Evolutionary conservation across 345 rosid genomes (phyloP).

Genomic region (Xanthoceras sorbifolium): DNA sequence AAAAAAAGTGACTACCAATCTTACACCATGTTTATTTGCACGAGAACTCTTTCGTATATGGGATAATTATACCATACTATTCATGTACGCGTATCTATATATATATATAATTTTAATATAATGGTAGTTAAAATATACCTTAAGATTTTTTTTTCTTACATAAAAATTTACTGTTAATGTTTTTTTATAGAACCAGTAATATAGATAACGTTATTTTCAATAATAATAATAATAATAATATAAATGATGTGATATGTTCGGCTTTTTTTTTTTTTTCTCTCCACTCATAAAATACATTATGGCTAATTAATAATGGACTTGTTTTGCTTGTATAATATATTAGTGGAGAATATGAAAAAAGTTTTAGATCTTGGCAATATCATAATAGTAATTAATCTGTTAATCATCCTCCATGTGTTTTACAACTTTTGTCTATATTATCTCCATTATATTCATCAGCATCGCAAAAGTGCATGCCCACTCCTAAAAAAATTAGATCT

Average conservation of each 20-base stretch:
- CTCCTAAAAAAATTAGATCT: background rate
- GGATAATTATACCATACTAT: too few relatives aligned
- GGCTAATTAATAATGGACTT: slow-evolving; percentile 8
- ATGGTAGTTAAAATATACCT: too few relatives aligned
- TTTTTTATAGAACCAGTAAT: background rate
- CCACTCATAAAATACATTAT: slow-evolving; percentile 7
- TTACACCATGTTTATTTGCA: too few relatives aligned
- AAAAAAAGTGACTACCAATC: too few relatives aligned
- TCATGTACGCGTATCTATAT: too few relatives aligned
- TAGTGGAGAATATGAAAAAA: background rate
- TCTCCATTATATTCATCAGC: background rate
- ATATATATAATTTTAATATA: too few relatives aligned
- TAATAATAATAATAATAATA: too few relatives aligned
- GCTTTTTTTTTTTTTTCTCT: slow-evolving; percentile 13
- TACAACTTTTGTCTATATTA: background rate
- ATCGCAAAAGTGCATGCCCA: background rate
- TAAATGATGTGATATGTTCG: background rate
- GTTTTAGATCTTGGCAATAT: slow-evolving; percentile 3
- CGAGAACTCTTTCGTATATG: too few relatives aligned
- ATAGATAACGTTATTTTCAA: too few relatives aligned
- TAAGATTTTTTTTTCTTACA: too few relatives aligned
- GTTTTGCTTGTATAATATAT: background rate
- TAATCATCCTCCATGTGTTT: background rate
- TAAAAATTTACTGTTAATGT: too few relatives aligned
- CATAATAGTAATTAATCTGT: background rate